Evolutionary conservation across 345 rosid species (phyloP).

Genomic region (rapeseed (Brassica napus)): Da-Ae NC_063447.1:45594001-45594500

Average conservation of each 20-base stretch:
- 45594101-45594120: conserved; percentile 37
- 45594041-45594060: background rate
- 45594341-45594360: conserved; percentile 48
- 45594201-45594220: conserved; percentile 33
- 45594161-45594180: conserved; percentile 58
- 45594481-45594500: conserved; percentile 84
- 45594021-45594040: conserved; percentile 41
- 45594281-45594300: conserved; percentile 47
- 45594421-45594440: conserved; percentile 74
- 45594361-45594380: conserved; percentile 70
- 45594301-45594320: conserved; percentile 56
- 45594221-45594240: conserved; percentile 36
- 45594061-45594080: conserved; percentile 35
- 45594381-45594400: conserved; percentile 71
- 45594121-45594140: conserved; percentile 58
- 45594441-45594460: conserved; percentile 56
- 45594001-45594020: conserved; percentile 76
- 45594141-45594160: conserved; percentile 86
- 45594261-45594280: conserved; percentile 58
- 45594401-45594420: conserved; percentile 97
- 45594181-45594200: conserved; percentile 41
- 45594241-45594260: conserved; percentile 43
- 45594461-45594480: conserved; percentile 79
- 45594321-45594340: conserved; percentile 43
- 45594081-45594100: conserved; percentile 39